Evolutionary conservation across 148 eudicot genomes (phyloP).

Genomic region (Euryodendron excelsum): DNA sequence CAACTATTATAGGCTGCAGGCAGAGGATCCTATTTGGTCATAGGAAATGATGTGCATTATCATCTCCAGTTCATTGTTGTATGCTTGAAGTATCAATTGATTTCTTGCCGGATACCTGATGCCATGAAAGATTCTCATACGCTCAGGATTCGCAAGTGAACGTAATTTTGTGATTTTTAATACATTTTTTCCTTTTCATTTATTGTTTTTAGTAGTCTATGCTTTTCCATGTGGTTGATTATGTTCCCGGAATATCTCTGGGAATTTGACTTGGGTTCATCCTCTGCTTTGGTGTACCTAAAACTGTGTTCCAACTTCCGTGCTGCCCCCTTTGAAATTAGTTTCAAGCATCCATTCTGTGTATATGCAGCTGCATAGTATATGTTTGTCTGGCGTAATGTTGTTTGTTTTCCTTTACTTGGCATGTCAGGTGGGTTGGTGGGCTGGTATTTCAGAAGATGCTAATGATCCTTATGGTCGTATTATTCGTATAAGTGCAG

Average conservation of each 20-base stretch:
- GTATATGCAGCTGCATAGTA: not conserved
- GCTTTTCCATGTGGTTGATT: not conserved
- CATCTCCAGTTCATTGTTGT: not conserved
- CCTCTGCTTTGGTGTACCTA: not conserved
- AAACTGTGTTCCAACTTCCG: not conserved
- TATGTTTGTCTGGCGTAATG: not conserved
- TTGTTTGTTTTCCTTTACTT: slow-evolving; percentile 6
- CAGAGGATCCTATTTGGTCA: not conserved
- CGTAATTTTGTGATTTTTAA: not conserved
- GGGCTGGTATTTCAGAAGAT: slow-evolving; percentile 91
- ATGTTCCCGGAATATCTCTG: not conserved
- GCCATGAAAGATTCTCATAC: not conserved
- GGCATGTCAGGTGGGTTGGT: slow-evolving; percentile 88
- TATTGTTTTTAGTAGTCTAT: not conserved
- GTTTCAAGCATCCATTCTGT: not conserved
- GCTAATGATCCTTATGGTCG: slow-evolving; percentile 75
- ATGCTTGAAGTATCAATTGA: not conserved
- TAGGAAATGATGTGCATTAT: not conserved
- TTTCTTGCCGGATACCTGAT: not conserved
- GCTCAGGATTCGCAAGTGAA: not conserved
- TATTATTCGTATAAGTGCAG: slow-evolving; percentile 89
- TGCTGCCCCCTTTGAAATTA: not conserved
- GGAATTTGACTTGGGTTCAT: not conserved
- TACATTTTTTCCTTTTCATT: not conserved
- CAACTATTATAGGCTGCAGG: not conserved